Base-by-base conservation (phyloP, 2,329 filamentous ascomycete genomes). In the Claviceps spartinae region DNA sequence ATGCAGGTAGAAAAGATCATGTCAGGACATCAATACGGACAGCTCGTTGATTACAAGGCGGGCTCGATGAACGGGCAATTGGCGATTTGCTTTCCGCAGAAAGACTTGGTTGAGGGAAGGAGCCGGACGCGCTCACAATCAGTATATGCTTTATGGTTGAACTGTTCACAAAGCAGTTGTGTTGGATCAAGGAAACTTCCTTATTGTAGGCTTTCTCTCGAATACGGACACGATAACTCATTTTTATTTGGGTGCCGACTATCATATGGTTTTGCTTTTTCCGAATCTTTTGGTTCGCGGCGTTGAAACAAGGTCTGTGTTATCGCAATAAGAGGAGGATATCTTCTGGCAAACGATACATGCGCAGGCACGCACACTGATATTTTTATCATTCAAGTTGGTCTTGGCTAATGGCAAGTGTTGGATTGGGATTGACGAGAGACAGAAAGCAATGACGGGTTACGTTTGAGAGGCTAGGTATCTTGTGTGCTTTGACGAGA, bases 281-380 rank as follows among this genome's bases (percentile, higher is more conserved):
- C 11, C 30, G 40, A n/a, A 42, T 42, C n/a, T 45, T 11, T 52
- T 55, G 52, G 44, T 45, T 53, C 22, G 13, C 38, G 52, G 48
- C 45, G 52, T 53, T 55, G 57, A 13, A 47, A 38, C 45, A 34
- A 42, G 45, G 48, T 37, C 43, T 53, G 14, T 44, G n/a, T 41
- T 24, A 13, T 41, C 16, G 22, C 13, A 34, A 22, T 4, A 8
- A 45, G 42, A 26, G 38, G 7, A 24, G 43, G 40, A 37, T 18
- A 49, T 14, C 47, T 20, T 44, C n/a, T 44, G 49, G 51, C 34
- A 18, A 45, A 54, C 16, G 38, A 11, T 30, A 30, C 26, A 30
- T 30, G 22, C n/a, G 22, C 38, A 24, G 5, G n/a, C 14, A 41
- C 18, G 26, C 16, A 14, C 43, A 45, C 24, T n/a, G 5, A 43